Base-by-base conservation (phyloP, 2,329 filamentous ascomycete genomes). In the Aspergillus sp. region DNA sequence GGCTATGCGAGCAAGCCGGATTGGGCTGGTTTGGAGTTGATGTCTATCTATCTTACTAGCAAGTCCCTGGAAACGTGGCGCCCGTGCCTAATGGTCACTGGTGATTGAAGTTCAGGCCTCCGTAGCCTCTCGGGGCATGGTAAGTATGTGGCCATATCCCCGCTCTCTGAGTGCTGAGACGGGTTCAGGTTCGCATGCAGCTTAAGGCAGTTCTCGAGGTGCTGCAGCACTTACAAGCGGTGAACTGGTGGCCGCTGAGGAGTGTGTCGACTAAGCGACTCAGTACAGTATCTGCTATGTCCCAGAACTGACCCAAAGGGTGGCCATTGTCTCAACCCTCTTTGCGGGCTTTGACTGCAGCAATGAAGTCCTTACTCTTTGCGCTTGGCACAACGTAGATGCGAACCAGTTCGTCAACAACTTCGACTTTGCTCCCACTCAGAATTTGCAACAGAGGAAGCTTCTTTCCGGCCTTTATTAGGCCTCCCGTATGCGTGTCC, bases 401-500 rank as follows among this genome's bases (percentile, higher is more conserved):
- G 70, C 81, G 87, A 23, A 98, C 84, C 62, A 98, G 76, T 31
- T 91, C 89, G 75, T 99, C 93, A 47, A 96, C 87, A 9, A 99
- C 82, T 76, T 96, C 93, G 6, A 96, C 86, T 69, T 89, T 92
- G 6, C 90, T 91, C 8, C 85, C 85, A 8, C 81, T 81, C 62
- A 98, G 75, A 31, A 93, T 84, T 78, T 91, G 90, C 51, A 91
- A 75, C 65, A 98, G 73, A 19, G 85, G 80, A 62, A 95, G 82
- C 70, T 93, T 95, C 83, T 90, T 93, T 48, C 95, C 93, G 21
- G 93, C 87, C 78, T 96, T 97, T 68, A 96, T 85, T 67, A 99
- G 74, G 0, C 93, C 92, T 0, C 92, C 92, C 0, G 81, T 79
- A 4, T 77, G 76, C 0, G 92, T 98, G 79, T 97, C 92, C 80